Evolutionary conservation across 2,329 filamentous ascomycete species (phyloP).

Genomic region (Penicillium crustosum): DNA sequence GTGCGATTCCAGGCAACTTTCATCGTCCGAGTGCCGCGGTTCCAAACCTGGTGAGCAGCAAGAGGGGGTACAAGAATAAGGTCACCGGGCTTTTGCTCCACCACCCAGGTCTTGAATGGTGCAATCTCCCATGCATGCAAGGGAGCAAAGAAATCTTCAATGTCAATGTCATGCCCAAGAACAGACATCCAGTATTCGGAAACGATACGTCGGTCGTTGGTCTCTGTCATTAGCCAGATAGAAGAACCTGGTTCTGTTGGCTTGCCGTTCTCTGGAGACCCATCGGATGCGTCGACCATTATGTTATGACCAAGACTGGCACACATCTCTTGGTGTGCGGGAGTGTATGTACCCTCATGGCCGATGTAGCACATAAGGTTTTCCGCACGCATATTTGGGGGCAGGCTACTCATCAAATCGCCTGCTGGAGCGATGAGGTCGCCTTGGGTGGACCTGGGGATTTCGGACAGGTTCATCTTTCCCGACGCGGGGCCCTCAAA

Average conservation of each 20-base stretch:
- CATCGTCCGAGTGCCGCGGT: slow-evolving; percentile 90
- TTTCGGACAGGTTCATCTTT: slow-evolving; percentile 44
- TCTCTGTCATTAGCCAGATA: slow-evolving; percentile 98
- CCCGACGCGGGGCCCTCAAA: slow-evolving; percentile 55
- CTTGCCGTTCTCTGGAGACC: slow-evolving; percentile 66
- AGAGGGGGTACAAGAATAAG: slow-evolving; percentile 91
- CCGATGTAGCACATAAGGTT: slow-evolving; percentile 99
- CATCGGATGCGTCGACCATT: slow-evolving; percentile 85
- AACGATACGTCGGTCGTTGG: slow-evolving; percentile 84
- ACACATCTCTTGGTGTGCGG: slow-evolving; percentile 96
- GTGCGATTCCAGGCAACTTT: slow-evolving; percentile 98
- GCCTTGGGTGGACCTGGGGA: slow-evolving; percentile 50
- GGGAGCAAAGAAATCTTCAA: slow-evolving; percentile 95
- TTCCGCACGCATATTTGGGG: slow-evolving; percentile 81
- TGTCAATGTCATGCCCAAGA: slow-evolving; percentile 92
- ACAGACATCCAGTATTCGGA: slow-evolving; percentile 92
- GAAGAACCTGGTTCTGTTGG: slow-evolving; percentile 76
- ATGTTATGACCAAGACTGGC: slow-evolving; percentile 94
- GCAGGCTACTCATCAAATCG: slow-evolving; percentile 92
- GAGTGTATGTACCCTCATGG: slow-evolving; percentile 95
- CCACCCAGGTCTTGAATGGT: slow-evolving; percentile 87
- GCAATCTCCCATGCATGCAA: slow-evolving; percentile 94
- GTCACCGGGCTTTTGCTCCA: slow-evolving; percentile 86
- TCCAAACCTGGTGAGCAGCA: slow-evolving; percentile 97
- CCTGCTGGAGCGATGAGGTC: slow-evolving; percentile 70